Evolutionary conservation across 78 protist genomes (phyloP).

Genomic region (Thecamonas trahens): DNA sequence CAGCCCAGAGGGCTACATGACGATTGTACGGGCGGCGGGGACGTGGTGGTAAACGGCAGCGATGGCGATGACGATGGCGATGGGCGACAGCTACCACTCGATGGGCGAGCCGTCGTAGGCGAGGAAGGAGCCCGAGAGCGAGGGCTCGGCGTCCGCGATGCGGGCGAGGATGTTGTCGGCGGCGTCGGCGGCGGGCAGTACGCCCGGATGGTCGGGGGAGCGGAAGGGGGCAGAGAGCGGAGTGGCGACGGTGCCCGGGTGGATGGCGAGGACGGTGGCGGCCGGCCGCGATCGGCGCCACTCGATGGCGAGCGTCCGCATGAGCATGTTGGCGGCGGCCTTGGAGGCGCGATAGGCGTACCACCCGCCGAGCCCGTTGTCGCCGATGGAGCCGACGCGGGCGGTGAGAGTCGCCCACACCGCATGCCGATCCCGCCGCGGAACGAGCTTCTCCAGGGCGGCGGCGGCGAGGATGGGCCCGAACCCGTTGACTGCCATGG

Average conservation of each 20-base stretch:
- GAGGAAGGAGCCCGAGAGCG: too few species aligned
- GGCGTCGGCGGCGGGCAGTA: too few species aligned
- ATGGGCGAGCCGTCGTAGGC: too few species aligned
- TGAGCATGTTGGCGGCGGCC: conserved; percentile 9
- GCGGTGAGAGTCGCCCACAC: conserved; percentile 2
- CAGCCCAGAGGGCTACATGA: too few species aligned
- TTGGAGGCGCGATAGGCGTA: conserved; percentile 2
- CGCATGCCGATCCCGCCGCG: background rate
- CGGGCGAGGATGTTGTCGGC: too few species aligned
- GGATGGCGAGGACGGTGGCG: background rate
- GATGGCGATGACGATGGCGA: too few species aligned
- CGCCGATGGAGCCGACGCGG: conserved; percentile 1
- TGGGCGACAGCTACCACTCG: too few species aligned
- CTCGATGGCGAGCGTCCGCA: background rate
- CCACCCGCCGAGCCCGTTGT: conserved; percentile 21
- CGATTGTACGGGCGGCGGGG: too few species aligned
- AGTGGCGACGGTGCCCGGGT: conserved; percentile 13
- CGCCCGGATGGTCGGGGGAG: too few species aligned
- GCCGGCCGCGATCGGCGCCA: background rate
- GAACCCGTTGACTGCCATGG: background rate
- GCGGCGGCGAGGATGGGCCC: background rate
- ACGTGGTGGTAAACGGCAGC: too few species aligned
- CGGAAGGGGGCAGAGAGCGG: conserved; percentile 3
- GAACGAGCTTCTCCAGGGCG: background rate
- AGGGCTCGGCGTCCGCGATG: too few species aligned